phyloP scores from a whole-genome alignment of 257 asterid genomes.

The Scutellaria minor region DNA sequence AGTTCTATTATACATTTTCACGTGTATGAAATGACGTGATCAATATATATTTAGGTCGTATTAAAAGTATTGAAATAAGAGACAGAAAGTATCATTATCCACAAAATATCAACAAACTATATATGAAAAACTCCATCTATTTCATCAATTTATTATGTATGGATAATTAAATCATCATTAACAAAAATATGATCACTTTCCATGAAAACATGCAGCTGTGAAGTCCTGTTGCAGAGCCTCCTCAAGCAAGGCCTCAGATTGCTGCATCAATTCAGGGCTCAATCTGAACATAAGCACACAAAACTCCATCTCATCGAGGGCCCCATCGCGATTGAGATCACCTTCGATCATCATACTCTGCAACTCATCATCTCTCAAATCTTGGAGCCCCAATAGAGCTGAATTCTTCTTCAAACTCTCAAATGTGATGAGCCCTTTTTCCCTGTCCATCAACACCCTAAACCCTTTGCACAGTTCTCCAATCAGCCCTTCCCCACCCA shows the following conservation, averaged over 20 bases:
- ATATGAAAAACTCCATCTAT: background rate
- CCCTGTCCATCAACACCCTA: constrained; percentile 62
- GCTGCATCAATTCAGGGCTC: constrained; percentile 78
- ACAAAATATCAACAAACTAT: constrained; percentile 1
- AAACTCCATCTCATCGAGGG: constrained; percentile 77
- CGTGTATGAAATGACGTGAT: background rate
- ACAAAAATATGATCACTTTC: constrained; percentile 12
- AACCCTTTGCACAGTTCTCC: constrained; percentile 82
- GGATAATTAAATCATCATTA: background rate
- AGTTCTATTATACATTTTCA: no score
- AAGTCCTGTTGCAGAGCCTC: constrained; percentile 52
- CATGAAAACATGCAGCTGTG: constrained; percentile 11
- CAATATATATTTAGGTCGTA: background rate
- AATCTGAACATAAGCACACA: constrained; percentile 87
- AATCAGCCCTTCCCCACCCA: constrained; percentile 82
- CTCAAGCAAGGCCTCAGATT: constrained; percentile 59
- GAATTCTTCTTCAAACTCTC: constrained; percentile 79
- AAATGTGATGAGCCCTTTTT: constrained; percentile 65
- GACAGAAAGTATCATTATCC: background rate
- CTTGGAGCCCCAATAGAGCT: constrained; percentile 66
- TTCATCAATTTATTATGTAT: background rate
- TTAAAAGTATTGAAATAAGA: no score
- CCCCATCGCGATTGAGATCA: constrained; percentile 70
- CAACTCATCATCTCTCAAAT: constrained; percentile 68
- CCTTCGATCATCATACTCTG: constrained; percentile 72